phyloP scores from a whole-genome alignment of 371 early-diverging fungal genomes.

The Batrachochytrium dendrobatidis region DNA sequence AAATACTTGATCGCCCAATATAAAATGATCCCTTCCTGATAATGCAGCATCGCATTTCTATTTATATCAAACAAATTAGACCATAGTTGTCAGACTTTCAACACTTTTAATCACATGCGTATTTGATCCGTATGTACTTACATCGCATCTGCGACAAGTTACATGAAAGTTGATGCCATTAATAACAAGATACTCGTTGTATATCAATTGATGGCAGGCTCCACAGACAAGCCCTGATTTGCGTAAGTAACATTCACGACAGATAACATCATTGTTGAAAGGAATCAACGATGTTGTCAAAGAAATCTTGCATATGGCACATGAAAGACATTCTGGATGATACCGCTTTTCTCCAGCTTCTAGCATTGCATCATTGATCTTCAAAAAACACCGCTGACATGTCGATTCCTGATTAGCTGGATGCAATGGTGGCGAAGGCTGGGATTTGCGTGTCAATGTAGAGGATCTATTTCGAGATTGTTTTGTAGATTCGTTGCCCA shows the following conservation, averaged over 20 bases:
- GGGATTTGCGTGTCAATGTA: too few relatives aligned
- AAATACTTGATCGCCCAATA: constrained; percentile 4
- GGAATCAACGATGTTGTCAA: constrained; percentile 1
- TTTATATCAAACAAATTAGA: neutral
- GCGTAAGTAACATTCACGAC: constrained; percentile 3
- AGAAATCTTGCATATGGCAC: neutral
- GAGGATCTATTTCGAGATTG: too few relatives aligned
- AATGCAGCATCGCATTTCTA: neutral
- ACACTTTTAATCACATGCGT: neutral
- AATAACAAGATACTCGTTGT: neutral
- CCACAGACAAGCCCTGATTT: neutral
- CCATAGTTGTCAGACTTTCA: neutral
- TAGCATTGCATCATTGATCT: neutral
- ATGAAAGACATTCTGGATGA: neutral
- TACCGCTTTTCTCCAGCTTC: constrained; percentile 7
- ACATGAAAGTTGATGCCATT: neutral
- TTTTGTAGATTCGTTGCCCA: too few relatives aligned
- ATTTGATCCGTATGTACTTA: constrained; percentile 1
- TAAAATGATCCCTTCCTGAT: constrained; percentile 4
- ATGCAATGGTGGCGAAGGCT: too few relatives aligned
- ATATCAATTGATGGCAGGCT: neutral
- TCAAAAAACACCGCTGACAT: neutral
- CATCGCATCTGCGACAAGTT: constrained; percentile 4
- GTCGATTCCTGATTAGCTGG: neutral
- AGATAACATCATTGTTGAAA: neutral